Conservation (phyloP, 345 rosid genomes). For the Citrus maxima region DNA sequence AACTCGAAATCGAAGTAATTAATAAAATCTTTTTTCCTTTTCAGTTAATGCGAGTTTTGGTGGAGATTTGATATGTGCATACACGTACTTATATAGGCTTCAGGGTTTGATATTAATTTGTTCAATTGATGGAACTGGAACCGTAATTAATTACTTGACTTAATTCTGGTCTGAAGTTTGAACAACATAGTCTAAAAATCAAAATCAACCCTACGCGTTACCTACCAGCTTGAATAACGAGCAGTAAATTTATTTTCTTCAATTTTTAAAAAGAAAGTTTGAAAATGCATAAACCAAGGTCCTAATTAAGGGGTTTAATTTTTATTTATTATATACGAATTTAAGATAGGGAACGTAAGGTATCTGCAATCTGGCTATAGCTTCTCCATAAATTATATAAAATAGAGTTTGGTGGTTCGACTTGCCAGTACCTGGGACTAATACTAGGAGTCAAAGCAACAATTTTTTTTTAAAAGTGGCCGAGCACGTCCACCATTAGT, state of each 20-base stretch:
- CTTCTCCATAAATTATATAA: too few species aligned
- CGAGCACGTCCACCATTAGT: too few species aligned
- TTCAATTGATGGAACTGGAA: background rate
- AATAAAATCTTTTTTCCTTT: background rate
- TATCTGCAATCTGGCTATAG: background rate
- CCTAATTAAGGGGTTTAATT: background rate
- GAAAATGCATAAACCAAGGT: background rate
- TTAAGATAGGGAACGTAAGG: background rate
- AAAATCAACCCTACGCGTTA: background rate
- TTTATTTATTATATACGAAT: background rate
- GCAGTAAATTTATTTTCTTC: background rate
- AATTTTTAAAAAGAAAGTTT: background rate
- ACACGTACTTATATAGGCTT: background rate
- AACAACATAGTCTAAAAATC: background rate
- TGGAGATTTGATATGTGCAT: background rate
- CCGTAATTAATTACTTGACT: background rate
- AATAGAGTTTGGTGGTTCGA: background rate
- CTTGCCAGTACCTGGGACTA: too few species aligned
- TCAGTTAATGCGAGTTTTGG: background rate
- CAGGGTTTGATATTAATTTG: background rate
- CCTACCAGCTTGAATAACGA: background rate
- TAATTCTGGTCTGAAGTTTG: conserved; percentile 1
- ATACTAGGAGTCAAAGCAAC: background rate
- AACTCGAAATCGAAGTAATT: background rate
- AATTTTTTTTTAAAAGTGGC: too few species aligned